Conservation (phyloP, 148 eudicot genomes). For the Rhododendron griersonianum region DNA sequence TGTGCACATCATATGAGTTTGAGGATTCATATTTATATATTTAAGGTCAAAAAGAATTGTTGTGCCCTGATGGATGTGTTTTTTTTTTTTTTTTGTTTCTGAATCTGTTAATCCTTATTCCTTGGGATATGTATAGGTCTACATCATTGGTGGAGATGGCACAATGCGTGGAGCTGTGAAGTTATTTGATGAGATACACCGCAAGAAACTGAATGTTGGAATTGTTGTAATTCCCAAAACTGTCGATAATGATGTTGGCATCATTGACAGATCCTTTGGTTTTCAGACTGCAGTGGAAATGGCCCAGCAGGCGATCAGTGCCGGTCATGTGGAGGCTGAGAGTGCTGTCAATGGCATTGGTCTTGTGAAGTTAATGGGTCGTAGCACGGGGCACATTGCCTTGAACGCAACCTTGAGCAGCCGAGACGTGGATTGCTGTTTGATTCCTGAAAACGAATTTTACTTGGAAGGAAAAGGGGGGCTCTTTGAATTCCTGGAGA, state of each 20-base stretch:
- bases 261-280: slow-evolving; percentile 71
- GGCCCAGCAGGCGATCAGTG: slow-evolving; percentile 64
- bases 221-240: slow-evolving; percentile 70
- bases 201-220: slow-evolving; percentile 37
- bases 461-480: slow-evolving; percentile 73
- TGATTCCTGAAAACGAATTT: slow-evolving; percentile 62
- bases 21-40: neutral
- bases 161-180: slow-evolving; percentile 70
- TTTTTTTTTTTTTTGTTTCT: neutral
- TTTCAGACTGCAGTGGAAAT: slow-evolving; percentile 75
- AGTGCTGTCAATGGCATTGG: slow-evolving; percentile 80
- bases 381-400: slow-evolving; percentile 80
- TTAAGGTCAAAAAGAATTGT: neutral
- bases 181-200: slow-evolving; percentile 54
- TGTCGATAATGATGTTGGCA: slow-evolving; percentile 71
- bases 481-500: slow-evolving; percentile 49
- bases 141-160: slow-evolving; percentile 79
- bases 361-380: slow-evolving; percentile 78
- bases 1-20: neutral
- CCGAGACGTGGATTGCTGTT: slow-evolving; percentile 74
- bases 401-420: slow-evolving; percentile 67
- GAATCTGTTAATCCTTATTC: neutral
- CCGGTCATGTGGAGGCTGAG: slow-evolving; percentile 71
- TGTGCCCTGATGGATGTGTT: neutral
- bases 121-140: slow-evolving; percentile 30